Conservation (phyloP, 192 early-diverging fungal species). For the Backusella tuberculispora region DNA sequence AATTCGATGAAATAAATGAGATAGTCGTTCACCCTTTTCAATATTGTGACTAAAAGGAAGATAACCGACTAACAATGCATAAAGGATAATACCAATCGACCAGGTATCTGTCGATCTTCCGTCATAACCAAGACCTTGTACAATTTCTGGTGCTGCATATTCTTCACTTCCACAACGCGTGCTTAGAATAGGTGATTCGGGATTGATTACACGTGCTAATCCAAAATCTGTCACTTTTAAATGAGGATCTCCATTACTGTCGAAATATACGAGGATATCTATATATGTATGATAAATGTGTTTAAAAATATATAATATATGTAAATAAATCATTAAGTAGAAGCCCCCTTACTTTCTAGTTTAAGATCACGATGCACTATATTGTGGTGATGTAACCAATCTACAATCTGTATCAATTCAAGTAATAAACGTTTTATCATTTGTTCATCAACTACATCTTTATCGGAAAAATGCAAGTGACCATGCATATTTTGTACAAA, state of each 20-base stretch:
- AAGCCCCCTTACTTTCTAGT: constrained; percentile 57
- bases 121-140: constrained; percentile 66
- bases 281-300: constrained; percentile 14
- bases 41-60: constrained; percentile 75
- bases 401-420: constrained; percentile 58
- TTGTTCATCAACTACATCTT: constrained; percentile 46
- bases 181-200: constrained; percentile 44
- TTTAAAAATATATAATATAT: neutral
- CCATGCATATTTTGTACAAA: constrained; percentile 49
- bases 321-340: neutral
- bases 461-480: constrained; percentile 29
- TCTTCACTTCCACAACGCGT: constrained; percentile 79
- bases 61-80: constrained; percentile 70
- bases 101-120: constrained; percentile 76
- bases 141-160: constrained; percentile 76
- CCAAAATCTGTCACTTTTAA: constrained; percentile 74
- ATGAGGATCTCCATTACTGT: constrained; percentile 29
- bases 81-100: constrained; percentile 80
- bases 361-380: constrained; percentile 68
- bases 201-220: constrained; percentile 54
- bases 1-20: constrained; percentile 65
- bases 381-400: constrained; percentile 65
- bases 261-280: constrained; percentile 48
- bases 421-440: constrained; percentile 51
- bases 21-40: constrained; percentile 49